phyloP scores from a whole-genome alignment of 768 basidiomycete genomes.

The Rhizopogon sp. region DNA sequence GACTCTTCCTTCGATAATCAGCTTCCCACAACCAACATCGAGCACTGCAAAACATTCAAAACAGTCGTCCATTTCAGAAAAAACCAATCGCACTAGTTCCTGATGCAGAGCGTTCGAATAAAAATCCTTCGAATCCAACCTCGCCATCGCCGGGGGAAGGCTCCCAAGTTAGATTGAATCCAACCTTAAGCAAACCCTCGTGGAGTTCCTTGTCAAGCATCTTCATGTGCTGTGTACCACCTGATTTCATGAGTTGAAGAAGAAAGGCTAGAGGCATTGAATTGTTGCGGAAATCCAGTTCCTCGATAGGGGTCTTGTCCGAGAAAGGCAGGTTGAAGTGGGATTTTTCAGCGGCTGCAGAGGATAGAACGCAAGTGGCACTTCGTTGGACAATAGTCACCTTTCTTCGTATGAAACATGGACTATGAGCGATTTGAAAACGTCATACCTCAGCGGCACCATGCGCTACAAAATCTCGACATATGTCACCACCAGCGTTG shows the following conservation, averaged over 20 bases:
- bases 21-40: conserved; percentile 8
- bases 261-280: background rate
- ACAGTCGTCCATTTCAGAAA: background rate
- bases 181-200: background rate
- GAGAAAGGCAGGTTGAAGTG: no score
- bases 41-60: background rate
- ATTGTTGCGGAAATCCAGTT: no score
- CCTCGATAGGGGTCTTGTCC: no score
- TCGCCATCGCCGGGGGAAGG: background rate
- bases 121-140: background rate
- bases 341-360: no score
- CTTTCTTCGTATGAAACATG: background rate
- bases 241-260: background rate
- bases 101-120: background rate
- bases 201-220: background rate
- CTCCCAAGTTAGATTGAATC: background rate
- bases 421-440: background rate
- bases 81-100: background rate
- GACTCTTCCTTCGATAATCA: background rate
- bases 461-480: background rate
- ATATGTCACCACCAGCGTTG: background rate
- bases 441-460: background rate
- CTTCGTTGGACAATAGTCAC: background rate
- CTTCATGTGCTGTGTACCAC: background rate
- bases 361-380: no score